Percentiles rank a stretch among this genome's conserved stretches.
phyloP scores from a whole-genome alignment of 805 yeast species.

The Wickerhamiella occidentalis region DNA sequence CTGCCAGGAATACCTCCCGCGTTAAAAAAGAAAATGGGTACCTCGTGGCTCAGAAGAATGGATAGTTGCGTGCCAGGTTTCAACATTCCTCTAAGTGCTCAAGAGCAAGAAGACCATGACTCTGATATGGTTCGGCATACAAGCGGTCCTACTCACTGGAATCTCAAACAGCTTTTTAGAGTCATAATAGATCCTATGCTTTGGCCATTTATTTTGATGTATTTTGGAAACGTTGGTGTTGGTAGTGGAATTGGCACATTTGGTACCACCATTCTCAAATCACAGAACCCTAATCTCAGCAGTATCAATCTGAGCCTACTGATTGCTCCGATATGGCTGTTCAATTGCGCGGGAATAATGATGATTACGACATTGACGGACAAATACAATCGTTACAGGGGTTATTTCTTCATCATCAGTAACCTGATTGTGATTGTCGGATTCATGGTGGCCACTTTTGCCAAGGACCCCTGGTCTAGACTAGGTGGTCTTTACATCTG shows the following conservation, averaged over 20 bases:
- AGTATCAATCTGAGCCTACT: conserved; percentile 61
- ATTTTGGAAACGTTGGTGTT: conserved; percentile 87
- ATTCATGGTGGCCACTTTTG: conserved; percentile 62
- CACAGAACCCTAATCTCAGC: conserved; percentile 47
- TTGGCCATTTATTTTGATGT: conserved; percentile 78
- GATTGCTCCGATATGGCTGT: conserved; percentile 85
- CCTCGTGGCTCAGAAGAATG: background rate
- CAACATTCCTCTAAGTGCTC: conserved; percentile 32
- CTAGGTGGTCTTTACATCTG: conserved; percentile 72
- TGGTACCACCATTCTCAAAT: conserved; percentile 63
- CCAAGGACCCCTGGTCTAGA: conserved; percentile 58
- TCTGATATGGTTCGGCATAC: conserved; percentile 47
- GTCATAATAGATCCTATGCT: conserved; percentile 52
- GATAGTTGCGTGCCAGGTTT: conserved; percentile 13
- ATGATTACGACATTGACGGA: conserved; percentile 73
- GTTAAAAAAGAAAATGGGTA: conserved; percentile 7
- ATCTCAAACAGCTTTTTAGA: conserved; percentile 41
- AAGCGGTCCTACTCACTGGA: conserved; percentile 38
- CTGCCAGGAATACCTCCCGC: conserved; percentile 63
- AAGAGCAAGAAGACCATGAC: conserved; percentile 46
- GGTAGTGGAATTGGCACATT: conserved; percentile 78
- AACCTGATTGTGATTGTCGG: conserved; percentile 62
- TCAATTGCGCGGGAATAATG: conserved; percentile 64
- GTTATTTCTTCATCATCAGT: conserved; percentile 50
- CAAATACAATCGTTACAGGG: conserved; percentile 45